Evolutionary conservation across 768 basidiomycete genomes (phyloP), one percentile per base, ranked within the genome.

Genomic region (Udeniomyces megalosporus): DNA sequence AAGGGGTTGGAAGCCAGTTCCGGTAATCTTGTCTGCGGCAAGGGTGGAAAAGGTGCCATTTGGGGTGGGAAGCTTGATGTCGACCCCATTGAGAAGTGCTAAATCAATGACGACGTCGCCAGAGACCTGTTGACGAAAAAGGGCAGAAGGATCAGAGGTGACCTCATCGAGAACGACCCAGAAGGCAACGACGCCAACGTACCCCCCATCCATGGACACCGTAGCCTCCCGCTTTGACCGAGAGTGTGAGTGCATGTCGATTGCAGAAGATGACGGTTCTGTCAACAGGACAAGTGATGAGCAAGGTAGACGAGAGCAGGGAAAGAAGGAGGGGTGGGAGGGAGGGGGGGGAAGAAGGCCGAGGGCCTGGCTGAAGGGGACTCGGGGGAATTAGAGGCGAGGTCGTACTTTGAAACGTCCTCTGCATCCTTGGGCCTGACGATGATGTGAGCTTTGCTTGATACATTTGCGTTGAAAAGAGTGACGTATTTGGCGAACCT

Each of bases 71-170:
- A 77, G 68, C 69, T 86, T 85, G 58, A 89, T 82, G 34, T 82
- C 80, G 44, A 86, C 76, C 42, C 84, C 82, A 57, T 77, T 76
- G 54, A 95, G 75, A 67, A 78, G 80, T 68, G 78, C 80, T 52
- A 93, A 74, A 74, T 93, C 91, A 67, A 92, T 73, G 69, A 93
- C 82, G 61, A 93, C 77, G 68, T 92, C 84, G 42, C 91, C 91
- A 17, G 82, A 82, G 58, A 92, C 80, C 70, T 71, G 56, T 31
- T 29, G 17, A 17, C 22, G 31, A 35, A 3, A 28, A 24, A 50
- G 17, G 8, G 38, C 38, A 10, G n/a, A 24, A 24, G 20, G 24
- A 5, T n/a, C 5, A n/a, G 46, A 35, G 32, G 48, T 15, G 2
- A 22, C 6, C 28, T 29, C 29, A 26, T 3, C 34, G 48, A 26